phyloP scores from a whole-genome alignment of 2,329 filamentous ascomycete genomes.

The Corniculantispora saksenae region DNA sequence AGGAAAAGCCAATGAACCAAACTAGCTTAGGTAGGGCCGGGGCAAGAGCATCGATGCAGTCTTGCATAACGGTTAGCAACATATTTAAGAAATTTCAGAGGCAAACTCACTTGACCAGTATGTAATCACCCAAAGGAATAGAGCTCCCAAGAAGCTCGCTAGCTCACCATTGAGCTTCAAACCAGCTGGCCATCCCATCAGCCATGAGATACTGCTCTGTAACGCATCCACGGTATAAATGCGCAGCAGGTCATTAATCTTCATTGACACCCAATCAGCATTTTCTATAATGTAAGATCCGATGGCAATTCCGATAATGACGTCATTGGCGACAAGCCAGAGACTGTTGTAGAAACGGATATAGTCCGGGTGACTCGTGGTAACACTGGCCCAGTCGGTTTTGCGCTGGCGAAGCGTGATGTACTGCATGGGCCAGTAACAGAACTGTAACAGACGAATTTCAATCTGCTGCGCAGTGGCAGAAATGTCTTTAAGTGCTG shows the following conservation, averaged over 20 bases:
- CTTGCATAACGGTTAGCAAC: conserved; percentile 37
- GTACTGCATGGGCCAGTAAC: conserved; percentile 98
- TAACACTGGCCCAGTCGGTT: conserved; percentile 92
- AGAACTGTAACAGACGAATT: conserved; percentile 95
- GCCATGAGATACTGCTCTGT: conserved; percentile 86
- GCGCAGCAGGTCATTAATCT: conserved; percentile 74
- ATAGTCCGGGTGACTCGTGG: conserved; percentile 93
- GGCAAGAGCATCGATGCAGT: conserved; percentile 73
- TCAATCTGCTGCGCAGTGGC: conserved; percentile 97
- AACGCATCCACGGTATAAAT: conserved; percentile 87
- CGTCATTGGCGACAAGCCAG: conserved; percentile 97
- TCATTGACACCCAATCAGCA: conserved; percentile 75
- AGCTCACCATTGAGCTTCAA: conserved; percentile 94
- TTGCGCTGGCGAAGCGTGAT: conserved; percentile 86
- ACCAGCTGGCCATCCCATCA: conserved; percentile 94
- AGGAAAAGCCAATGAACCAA: conserved; percentile 90
- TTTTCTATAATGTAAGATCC: conserved; percentile 98
- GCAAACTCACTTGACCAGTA: conserved; percentile 80
- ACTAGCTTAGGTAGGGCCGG: conserved; percentile 84
- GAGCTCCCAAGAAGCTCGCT: conserved; percentile 87
- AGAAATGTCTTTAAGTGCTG: conserved; percentile 91
- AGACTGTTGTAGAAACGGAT: conserved; percentile 98
- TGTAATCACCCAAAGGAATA: conserved; percentile 98
- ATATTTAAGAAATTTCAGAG: neutral
- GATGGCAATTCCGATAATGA: conserved; percentile 95